Base-by-base conservation (phyloP, 768 basidiomycete genomes). In the Termitomyces sp. region DNA sequence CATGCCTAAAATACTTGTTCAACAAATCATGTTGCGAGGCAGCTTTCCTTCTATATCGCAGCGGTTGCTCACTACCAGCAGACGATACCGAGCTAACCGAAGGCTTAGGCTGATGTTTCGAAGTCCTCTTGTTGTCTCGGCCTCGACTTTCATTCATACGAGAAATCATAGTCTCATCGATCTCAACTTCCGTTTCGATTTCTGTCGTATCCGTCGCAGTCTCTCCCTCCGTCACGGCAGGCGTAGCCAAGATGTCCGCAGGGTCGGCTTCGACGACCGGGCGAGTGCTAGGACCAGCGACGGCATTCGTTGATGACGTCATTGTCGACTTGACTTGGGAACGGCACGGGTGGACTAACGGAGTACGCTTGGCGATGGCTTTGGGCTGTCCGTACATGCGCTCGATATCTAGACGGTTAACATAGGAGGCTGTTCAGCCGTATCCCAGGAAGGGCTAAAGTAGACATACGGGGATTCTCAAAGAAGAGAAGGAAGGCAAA, bases 401-500 rank as follows among this genome's bases (percentile, higher is more conserved):
- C 67, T 95, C 92, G 61, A 97, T 97, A 69, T 97, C 93, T 95
- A 27, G 58, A 42, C 22, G 18, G 12, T 39, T 53, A 30, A 54
- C 22, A 42, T 30, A 36, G 41, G 54, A n/a, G 52, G 46, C 13
- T 31, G 53, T 61, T 68, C 12, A 45, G 41, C 13, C 34, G 11
- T 12, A 12, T 6, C 34, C 13, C 8, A 13, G 12, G 24, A 41
- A n/a, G 34, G 56, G 54, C 20, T 48, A 16, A 49, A 49, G 55
- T 34, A 33, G 22, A 78, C 93, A 69, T 68, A 96, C 95, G 97
- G 61, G 97, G 96, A 67, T 96, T 98, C 76, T 98, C 97, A 67
- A 99, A 98, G 72, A 88, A 88, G 16, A 95, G 81, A 54, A 99
- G 78, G 81, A 99, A 99, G 1, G 88, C 94, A 71, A 99, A 99